These are phyloP conservation scores for Apiotrichum mycotoxinovorans DNA, from an alignment of 1,284 basidiomycete species.

Conservation along the genomic window DNA sequence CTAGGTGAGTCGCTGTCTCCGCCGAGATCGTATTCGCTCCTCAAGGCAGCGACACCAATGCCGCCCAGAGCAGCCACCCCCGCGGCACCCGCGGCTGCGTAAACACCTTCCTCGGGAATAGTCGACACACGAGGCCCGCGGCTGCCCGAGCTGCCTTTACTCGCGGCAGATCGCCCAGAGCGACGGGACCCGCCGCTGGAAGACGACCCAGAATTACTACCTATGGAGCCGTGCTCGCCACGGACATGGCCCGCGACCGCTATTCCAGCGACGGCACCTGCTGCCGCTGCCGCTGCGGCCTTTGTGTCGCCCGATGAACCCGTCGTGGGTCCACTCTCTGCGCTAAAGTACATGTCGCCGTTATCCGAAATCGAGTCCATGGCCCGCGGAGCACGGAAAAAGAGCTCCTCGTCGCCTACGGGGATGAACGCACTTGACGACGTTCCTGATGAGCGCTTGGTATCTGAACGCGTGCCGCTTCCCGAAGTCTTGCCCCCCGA, in stretches of 20 bases:
- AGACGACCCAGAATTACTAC: conserved; percentile 5
- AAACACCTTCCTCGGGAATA: conserved; percentile 13
- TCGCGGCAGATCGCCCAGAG: not conserved
- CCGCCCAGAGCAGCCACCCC: not conserved
- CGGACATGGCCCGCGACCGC: not conserved
- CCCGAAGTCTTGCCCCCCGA: not conserved
- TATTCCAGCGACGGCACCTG: no score
- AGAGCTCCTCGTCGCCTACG: conserved; percentile 18
- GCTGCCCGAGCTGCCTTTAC: not conserved
- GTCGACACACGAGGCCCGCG: not conserved
- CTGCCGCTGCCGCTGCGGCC: not conserved
- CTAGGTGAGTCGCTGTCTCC: not conserved
- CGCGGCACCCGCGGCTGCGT: not conserved
- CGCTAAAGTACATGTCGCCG: conserved; percentile 10
- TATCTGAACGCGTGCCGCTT: not conserved
- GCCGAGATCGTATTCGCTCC: not conserved
- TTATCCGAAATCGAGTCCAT: not conserved
- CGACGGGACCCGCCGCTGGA: not conserved
- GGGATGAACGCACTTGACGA: conserved; percentile 7
- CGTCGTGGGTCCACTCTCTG: conserved; percentile 3
- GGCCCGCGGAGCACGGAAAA: conserved; percentile 10
- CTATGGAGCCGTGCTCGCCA: conserved; percentile 2
- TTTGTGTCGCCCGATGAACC: not conserved
- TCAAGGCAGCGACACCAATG: not conserved
- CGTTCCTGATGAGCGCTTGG: conserved; percentile 1